A percentile compares a stretch with the other conserved stretches of the same genome.
Conservation (phyloP, 2,329 filamentous ascomycete species). For the Aspergillus japonicus region DNA sequence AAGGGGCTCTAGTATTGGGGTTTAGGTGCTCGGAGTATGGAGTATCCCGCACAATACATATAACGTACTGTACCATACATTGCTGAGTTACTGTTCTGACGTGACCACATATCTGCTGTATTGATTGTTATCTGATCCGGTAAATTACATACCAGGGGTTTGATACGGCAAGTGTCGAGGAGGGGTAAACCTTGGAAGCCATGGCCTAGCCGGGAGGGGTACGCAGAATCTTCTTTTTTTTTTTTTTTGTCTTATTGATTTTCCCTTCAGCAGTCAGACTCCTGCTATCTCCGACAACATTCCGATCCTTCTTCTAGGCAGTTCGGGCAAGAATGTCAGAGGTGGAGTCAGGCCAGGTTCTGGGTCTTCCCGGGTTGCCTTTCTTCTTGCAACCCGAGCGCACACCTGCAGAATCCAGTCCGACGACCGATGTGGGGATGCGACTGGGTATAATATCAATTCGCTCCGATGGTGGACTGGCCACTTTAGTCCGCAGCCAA, state of each 20-base stretch:
- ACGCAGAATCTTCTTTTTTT: no score
- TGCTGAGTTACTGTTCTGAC: neutral
- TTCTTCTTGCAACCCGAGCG: no score
- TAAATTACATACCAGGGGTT: neutral
- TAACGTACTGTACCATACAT: no score
- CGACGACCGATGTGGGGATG: neutral
- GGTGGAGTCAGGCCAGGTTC: neutral
- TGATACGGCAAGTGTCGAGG: neutral
- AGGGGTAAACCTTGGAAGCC: neutral
- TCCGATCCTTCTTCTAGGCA: neutral
- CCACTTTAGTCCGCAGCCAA: neutral
- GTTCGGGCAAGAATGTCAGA: neutral
- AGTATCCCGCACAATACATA: no score
- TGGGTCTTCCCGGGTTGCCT: no score
- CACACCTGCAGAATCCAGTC: neutral
- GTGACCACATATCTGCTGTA: neutral
- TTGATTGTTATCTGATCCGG: neutral
- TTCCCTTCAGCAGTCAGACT: no score
- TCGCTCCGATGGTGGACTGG: neutral
- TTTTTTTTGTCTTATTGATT: no score
- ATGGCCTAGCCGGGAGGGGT: no score
- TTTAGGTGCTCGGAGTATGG: no score
- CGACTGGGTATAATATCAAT: neutral
- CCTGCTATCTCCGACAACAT: neutral
- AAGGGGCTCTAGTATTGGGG: no score